Base-by-base conservation (phyloP, 257 asterid genomes). In the Solanum ahanhuiri region DNA sequence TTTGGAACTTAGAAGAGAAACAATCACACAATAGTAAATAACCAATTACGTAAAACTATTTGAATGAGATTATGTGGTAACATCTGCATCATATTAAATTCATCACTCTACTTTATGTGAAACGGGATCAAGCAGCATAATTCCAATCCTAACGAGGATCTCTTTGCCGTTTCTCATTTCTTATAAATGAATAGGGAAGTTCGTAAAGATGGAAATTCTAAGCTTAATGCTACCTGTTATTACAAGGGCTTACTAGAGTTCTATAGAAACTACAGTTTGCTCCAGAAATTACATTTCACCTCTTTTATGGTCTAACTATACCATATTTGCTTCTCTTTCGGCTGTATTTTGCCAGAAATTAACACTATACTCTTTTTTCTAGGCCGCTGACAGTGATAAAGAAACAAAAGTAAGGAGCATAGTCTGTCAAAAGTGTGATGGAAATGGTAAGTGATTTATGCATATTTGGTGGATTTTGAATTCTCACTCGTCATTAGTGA, bases 361-460 rank as follows among this genome's bases (percentile, higher is more conserved):
- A 15, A 79, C 31, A 31, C 4, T 70, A 2, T 1, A 57, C 81
- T 70, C 66, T 70, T 9, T 45, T 90, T 83, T 79, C 28, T 70
- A 90, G 92, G 91, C 89, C 23, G 43, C 92, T 11, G 66, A 73
- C 64, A 69, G 76, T 60, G 72, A 54, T 22, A 75, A 82, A 66
- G 71, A 66, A 45, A 87, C 87, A 25, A 89, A 90, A 41, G 20
- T 35, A 28, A 89, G 35, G 18, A 90, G 89, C 90, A 82, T 90
- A 2, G 45, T 90, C 10, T 90, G 92, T 85, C 15, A 69, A 70
- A 70, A 81, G 20, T 90, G 92, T 85, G 92, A 90, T 0, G 92
- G 92, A 84, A 89, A 89, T 89, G 91, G 91, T 90, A 45, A 87
- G 88, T 83, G 18, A 82, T 70, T 76, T 5, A 11, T 51, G 41